These are phyloP conservation scores for Lodderomyces margitis DNA, from an alignment of 1,139 yeast genomes.

Conservation along the genomic window DNA sequence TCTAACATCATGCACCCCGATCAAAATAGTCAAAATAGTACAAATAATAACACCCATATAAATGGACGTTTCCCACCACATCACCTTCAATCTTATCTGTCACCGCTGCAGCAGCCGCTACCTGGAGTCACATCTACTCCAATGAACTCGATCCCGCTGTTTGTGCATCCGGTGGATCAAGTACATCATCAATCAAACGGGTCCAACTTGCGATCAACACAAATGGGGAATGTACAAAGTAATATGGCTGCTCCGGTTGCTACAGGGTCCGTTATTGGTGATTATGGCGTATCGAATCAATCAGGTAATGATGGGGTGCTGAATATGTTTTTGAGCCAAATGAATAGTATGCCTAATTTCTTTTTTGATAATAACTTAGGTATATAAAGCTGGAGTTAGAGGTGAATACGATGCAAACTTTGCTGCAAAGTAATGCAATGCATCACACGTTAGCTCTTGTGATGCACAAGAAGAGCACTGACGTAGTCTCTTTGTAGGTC, in stretches of 20 bases:
- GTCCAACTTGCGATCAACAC: not conserved
- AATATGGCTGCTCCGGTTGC: not conserved
- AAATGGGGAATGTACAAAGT: not conserved
- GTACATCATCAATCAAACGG: not conserved
- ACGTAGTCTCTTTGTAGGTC: too few relatives aligned
- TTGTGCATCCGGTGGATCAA: slow-evolving; percentile 2
- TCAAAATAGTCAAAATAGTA: slow-evolving; percentile 3
- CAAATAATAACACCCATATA: not conserved
- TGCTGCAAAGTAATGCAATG: too few relatives aligned
- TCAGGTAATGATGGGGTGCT: slow-evolving; percentile 18
- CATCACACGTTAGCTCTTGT: too few relatives aligned
- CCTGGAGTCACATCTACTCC: not conserved
- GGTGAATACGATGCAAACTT: too few relatives aligned
- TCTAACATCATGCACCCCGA: slow-evolving; percentile 24
- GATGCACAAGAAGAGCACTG: too few relatives aligned
- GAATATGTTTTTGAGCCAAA: slow-evolving; percentile 17
- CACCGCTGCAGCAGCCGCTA: slow-evolving; percentile 4
- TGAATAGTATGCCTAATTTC: slow-evolving; percentile 34
- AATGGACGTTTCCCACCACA: not conserved
- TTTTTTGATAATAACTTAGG: slow-evolving; percentile 40
- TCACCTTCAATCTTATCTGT: slow-evolving; percentile 1
- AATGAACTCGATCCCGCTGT: not conserved
- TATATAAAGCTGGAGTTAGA: slow-evolving; percentile 11
- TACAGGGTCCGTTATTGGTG: not conserved
- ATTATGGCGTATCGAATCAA: slow-evolving; percentile 16